Conservation (phyloP, 345 rosid genomes). For the Lepidium sativum region DNA sequence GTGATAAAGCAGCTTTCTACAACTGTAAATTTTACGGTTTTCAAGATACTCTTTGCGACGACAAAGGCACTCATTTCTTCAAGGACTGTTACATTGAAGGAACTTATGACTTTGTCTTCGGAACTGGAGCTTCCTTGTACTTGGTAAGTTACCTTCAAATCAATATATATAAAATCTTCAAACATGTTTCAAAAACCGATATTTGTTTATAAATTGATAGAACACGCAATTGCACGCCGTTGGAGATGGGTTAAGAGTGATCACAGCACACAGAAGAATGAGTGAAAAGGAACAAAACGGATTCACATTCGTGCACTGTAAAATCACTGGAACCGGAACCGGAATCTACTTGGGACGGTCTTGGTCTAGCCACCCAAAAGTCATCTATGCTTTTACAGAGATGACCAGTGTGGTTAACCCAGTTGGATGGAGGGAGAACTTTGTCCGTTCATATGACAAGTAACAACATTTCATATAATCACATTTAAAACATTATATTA, state of each 20-base stretch:
- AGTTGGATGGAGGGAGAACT: constrained; percentile 43
- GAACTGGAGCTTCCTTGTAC: constrained; percentile 41
- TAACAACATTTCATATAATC: constrained; percentile 10
- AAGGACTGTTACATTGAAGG: constrained; percentile 68
- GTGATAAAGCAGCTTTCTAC: constrained; percentile 39
- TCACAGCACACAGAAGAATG: constrained; percentile 48
- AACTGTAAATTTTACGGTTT: constrained; percentile 35
- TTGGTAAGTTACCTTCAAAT: constrained; percentile 25
- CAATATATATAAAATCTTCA: not conserved
- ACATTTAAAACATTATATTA: not conserved
- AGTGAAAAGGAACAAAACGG: constrained; percentile 32
- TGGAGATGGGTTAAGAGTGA: constrained; percentile 28
- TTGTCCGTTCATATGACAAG: constrained; percentile 25
- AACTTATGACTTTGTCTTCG: constrained; percentile 74
- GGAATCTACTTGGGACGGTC: constrained; percentile 55
- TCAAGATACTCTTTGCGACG: constrained; percentile 49
- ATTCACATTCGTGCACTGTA: constrained; percentile 51
- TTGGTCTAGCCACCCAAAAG: constrained; percentile 43
- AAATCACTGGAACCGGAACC: constrained; percentile 31
- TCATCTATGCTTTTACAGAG: constrained; percentile 40
- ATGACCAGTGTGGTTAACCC: constrained; percentile 34
- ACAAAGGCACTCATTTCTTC: constrained; percentile 48
- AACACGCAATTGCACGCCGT: constrained; percentile 30
- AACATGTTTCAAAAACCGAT: not conserved
- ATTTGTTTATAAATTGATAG: constrained; percentile 17